Conservation (phyloP, 352 stramenopile species). For the Phytophthora sp. region DNA sequence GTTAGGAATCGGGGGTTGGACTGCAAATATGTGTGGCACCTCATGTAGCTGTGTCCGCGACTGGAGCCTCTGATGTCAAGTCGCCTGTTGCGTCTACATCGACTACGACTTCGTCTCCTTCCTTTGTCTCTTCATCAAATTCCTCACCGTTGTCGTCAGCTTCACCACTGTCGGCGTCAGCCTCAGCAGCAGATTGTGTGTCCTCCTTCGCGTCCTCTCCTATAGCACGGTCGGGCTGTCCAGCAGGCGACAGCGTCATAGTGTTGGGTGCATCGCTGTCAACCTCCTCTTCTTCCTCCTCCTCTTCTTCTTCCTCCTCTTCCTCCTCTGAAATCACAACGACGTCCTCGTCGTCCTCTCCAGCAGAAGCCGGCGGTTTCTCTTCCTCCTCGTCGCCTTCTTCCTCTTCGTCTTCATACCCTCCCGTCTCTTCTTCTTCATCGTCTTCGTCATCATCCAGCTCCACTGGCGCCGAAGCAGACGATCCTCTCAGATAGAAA, state of each 20-base stretch:
- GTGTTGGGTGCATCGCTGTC: constrained; percentile 8
- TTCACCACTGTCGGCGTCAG: constrained; percentile 16
- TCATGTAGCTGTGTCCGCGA: constrained; percentile 18
- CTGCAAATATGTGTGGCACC: background rate
- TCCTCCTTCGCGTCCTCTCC: constrained; percentile 27
- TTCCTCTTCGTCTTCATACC: constrained; percentile 39
- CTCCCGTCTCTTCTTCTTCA: constrained; percentile 21
- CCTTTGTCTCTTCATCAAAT: constrained; percentile 23
- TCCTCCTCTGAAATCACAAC: constrained; percentile 63
- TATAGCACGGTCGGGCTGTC: no score
- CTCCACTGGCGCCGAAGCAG: constrained; percentile 54
- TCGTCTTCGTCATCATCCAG: constrained; percentile 65
- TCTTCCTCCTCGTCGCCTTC: constrained; percentile 37
- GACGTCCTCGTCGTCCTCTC: constrained; percentile 47
- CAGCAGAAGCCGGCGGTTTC: constrained; percentile 5
- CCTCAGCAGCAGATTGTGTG: constrained; percentile 28
- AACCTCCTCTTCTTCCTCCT: constrained; percentile 10
- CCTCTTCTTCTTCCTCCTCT: constrained; percentile 33
- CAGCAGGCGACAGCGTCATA: no score
- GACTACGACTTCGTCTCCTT: constrained; percentile 34
- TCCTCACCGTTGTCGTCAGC: constrained; percentile 21
- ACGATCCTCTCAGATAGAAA: constrained; percentile 56
- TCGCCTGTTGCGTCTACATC: constrained; percentile 26
- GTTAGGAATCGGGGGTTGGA: constrained; percentile 29
- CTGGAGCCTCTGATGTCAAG: background rate